Evolutionary conservation across 148 eudicot genomes (phyloP).

Genomic region (Bassia scoparia): DNA sequence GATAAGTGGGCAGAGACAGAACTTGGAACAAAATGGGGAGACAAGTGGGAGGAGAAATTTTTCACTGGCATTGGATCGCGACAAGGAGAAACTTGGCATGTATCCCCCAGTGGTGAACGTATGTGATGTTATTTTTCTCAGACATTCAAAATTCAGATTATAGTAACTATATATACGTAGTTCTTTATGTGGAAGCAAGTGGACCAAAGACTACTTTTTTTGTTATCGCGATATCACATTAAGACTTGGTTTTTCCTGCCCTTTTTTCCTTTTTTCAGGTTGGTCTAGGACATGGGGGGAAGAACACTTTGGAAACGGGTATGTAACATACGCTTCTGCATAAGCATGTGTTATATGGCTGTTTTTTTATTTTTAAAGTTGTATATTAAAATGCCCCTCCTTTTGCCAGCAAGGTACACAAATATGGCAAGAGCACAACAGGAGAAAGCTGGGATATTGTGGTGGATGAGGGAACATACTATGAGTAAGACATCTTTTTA

Average conservation of each 20-base stretch:
- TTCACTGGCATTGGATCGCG: slow-evolving; percentile 94
- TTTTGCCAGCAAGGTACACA: slow-evolving; percentile 78
- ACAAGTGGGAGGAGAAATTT: slow-evolving; percentile 96
- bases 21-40: slow-evolving; percentile 98
- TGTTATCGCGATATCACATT: not conserved
- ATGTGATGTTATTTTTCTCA: slow-evolving; percentile 27
- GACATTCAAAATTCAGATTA: not conserved
- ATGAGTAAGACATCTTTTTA: slow-evolving; percentile 56
- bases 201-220: not conserved
- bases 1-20: slow-evolving; percentile 99
- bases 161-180: not conserved
- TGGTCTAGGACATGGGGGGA: slow-evolving; percentile 99
- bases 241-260: not conserved
- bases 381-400: not conserved
- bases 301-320: slow-evolving; percentile 98
- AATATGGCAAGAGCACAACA: slow-evolving; percentile 91
- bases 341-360: not conserved
- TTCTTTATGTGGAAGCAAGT: not conserved
- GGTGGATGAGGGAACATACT: slow-evolving; percentile 86
- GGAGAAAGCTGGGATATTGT: slow-evolving; percentile 98
- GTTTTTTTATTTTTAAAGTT: not conserved
- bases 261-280: slow-evolving; percentile 37
- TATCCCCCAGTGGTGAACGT: slow-evolving; percentile 74
- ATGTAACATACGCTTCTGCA: slow-evolving; percentile 18
- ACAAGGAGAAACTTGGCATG: slow-evolving; percentile 99